phyloP scores from a whole-genome alignment of 176 grass and related monocot genomes.

The Triticum turgidum region DNA sequence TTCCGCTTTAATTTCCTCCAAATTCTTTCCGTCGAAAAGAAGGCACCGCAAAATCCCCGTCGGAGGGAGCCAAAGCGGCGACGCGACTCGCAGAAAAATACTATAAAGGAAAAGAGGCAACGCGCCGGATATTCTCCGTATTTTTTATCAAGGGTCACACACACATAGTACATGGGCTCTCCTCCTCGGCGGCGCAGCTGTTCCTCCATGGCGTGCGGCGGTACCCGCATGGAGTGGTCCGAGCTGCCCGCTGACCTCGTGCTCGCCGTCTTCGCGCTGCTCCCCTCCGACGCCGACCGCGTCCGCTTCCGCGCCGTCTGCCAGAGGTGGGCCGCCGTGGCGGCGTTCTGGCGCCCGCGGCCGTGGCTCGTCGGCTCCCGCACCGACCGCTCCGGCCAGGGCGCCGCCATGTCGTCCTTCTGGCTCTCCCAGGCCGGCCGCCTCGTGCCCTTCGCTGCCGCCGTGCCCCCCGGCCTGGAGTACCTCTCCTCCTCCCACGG shows the following conservation, averaged over 20 bases:
- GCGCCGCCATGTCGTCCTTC: constrained; percentile 31
- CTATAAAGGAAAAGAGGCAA: not conserved
- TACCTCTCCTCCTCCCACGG: constrained; percentile 44
- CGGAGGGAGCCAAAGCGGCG: not conserved
- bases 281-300: constrained; percentile 38
- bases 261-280: constrained; percentile 26
- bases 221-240: constrained; percentile 21
- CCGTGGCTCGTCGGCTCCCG: constrained; percentile 47
- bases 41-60: not conserved
- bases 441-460: constrained; percentile 35
- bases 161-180: not conserved
- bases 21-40: not conserved
- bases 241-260: constrained; percentile 37
- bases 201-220: not conserved
- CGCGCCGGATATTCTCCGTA: not conserved
- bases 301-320: constrained; percentile 45
- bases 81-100: too few relatives aligned
- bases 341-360: constrained; percentile 33
- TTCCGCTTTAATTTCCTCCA: not conserved
- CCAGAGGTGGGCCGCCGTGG: constrained; percentile 24
- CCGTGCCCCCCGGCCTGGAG: constrained; percentile 28
- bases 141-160: not conserved
- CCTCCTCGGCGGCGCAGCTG: not conserved
- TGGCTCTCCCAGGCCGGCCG: constrained; percentile 29
- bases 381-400: constrained; percentile 29